Evolutionary conservation across 768 basidiomycete species (phyloP).

Genomic region (Phaeotremella skinneri): DNA sequence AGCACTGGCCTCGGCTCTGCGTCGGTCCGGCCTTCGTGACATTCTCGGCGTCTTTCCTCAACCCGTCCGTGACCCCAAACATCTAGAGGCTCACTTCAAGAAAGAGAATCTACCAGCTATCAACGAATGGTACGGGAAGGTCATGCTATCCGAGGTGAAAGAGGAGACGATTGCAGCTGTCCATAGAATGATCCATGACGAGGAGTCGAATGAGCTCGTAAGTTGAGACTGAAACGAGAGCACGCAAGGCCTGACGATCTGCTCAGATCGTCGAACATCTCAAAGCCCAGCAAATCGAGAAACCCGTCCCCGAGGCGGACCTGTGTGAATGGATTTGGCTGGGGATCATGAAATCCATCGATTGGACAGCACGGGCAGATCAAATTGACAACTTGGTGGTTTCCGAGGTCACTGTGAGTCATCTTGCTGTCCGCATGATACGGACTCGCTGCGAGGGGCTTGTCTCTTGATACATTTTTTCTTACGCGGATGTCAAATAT

Average conservation of each 20-base stretch:
- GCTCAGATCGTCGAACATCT: slow-evolving; percentile 71
- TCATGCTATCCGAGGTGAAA: slow-evolving; percentile 76
- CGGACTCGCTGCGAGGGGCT: too few species aligned
- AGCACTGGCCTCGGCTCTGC: slow-evolving; percentile 75
- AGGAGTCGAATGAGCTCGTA: slow-evolving; percentile 69
- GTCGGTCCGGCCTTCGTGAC: slow-evolving; percentile 80
- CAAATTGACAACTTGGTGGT: slow-evolving; percentile 87
- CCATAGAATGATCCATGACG: slow-evolving; percentile 62
- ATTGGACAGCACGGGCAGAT: slow-evolving; percentile 85
- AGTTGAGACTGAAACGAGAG: slow-evolving; percentile 40
- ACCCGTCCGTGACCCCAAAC: slow-evolving; percentile 70
- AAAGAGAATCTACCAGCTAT: slow-evolving; percentile 73
- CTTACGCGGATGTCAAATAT: not conserved
- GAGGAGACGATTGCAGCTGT: slow-evolving; percentile 67
- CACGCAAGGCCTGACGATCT: not conserved
- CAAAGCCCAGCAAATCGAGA: slow-evolving; percentile 68
- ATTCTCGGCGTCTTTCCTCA: slow-evolving; percentile 76
- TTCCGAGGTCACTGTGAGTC: slow-evolving; percentile 77
- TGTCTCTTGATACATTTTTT: not conserved
- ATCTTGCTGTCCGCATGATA: not conserved
- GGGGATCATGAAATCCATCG: slow-evolving; percentile 79
- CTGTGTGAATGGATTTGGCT: slow-evolving; percentile 88
- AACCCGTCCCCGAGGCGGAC: slow-evolving; percentile 79
- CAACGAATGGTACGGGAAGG: slow-evolving; percentile 92
- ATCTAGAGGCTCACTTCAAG: slow-evolving; percentile 83